These are phyloP conservation scores for Ajuga chamaepitys DNA, from an alignment of 257 asterid species.

Conservation along the genomic window DNA sequence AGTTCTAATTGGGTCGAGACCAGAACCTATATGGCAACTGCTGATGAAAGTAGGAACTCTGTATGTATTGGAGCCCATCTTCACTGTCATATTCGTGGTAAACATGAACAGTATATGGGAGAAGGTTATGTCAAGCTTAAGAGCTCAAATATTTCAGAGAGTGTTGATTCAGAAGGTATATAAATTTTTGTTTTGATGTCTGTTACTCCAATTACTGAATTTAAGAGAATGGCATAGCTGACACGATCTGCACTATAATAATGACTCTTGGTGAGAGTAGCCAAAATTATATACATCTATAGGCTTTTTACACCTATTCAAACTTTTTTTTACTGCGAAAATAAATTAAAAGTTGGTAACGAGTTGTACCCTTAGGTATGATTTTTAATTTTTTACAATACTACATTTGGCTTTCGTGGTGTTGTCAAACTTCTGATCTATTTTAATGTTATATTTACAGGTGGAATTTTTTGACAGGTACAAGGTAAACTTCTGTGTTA, in stretches of 20 bases:
- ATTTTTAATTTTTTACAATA: neutral
- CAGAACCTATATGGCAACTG: conserved; percentile 62
- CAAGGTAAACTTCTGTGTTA: conserved; percentile 50
- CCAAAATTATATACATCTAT: neutral
- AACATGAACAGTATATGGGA: conserved; percentile 95
- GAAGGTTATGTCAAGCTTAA: conserved; percentile 93
- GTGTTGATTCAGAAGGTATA: conserved; percentile 90
- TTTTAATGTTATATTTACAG: conserved; percentile 38
- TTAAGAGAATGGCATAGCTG: neutral
- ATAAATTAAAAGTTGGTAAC: neutral
- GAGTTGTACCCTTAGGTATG: neutral
- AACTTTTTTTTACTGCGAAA: neutral
- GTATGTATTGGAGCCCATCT: conserved; percentile 73
- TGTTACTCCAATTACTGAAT: neutral
- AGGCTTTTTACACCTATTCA: neutral
- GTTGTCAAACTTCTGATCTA: conserved; percentile 15
- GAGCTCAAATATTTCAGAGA: conserved; percentile 92
- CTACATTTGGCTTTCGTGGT: neutral
- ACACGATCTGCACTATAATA: neutral
- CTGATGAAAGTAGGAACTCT: conserved; percentile 64
- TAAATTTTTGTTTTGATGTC: neutral
- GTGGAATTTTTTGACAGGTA: conserved; percentile 84
- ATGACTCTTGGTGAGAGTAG: neutral
- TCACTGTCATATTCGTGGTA: conserved; percentile 61
- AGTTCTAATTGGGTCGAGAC: conserved; percentile 73